Evolutionary conservation across 73 alveolate genomes (phyloP), one percentile per base, ranked within the genome.

Genomic region (Breviolum minutum): DNA sequence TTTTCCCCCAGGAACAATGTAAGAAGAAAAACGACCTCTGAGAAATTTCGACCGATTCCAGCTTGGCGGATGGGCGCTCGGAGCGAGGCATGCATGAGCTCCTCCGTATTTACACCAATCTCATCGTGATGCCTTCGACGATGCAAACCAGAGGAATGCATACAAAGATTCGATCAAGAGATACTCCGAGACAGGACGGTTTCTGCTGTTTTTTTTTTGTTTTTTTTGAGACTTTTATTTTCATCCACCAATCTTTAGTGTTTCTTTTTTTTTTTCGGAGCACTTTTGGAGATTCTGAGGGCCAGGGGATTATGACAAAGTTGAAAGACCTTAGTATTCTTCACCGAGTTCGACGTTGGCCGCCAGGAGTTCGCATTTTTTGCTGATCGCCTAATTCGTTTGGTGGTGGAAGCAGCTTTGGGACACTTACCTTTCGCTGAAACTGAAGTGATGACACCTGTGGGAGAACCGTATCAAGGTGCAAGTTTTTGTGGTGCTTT

Each of bases 121-220:
- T 48, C 10, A 17, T 9, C 64, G 88, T 80, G 32, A 80, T 80
- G 88, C 88, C 88, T 8, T 80, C 88, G 32, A 80, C 88, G 32
- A 84, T 63, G 95, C 95, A 70, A 74, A 90, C 96, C 17, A 87
- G 97, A 19, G 87, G 88, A 32, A 91, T 91, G 97, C 97, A 91
- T 77, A 91, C 97, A 8, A 91, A 73, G 89, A 91, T 91, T 69
- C 97, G 97, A 64, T 88, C 85, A 60, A 66, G 95, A 2, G 95
- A 71, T 6, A 88, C 95, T 26, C 85, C 95, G 0, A 85, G 95
- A 10, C 85, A 76, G 85, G 85, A 76, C 85, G 3, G 7, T n/a
- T n/a, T 1, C 40, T 17, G 81, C 81, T 40, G 54, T 40, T 3
- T 3, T 40, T 40, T 40, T 40, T 40, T 40, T 40, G 54, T 40